A percentile compares a stretch with the other conserved stretches of the same genome.
Conservation (phyloP, 2,329 filamentous ascomycete genomes). For the Magnaporthales sp. region DNA sequence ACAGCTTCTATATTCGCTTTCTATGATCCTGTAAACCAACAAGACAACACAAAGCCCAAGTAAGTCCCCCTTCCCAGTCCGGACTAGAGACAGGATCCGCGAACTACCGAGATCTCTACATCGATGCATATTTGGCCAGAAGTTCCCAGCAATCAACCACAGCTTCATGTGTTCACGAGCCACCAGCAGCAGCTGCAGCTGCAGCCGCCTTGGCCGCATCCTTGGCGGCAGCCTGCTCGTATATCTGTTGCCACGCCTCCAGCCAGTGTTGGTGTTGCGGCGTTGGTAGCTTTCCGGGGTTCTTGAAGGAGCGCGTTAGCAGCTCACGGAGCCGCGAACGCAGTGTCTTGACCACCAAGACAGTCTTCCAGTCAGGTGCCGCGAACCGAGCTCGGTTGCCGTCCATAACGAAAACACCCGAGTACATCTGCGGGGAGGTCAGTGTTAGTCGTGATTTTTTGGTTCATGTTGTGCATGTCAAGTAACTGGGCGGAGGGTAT, state of each 20-base stretch:
- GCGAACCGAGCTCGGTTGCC: slow-evolving; percentile 80
- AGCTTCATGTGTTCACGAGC: background rate
- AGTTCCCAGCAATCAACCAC: background rate
- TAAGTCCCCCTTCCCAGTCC: background rate
- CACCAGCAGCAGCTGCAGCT: background rate
- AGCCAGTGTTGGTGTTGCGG: slow-evolving; percentile 66
- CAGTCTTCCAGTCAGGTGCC: slow-evolving; percentile 79
- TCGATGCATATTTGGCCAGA: background rate
- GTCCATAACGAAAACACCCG: slow-evolving; percentile 80
- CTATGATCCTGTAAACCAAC: background rate
- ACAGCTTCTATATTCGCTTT: background rate
- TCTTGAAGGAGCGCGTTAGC: slow-evolving; percentile 61
- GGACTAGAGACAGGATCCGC: background rate
- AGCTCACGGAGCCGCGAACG: slow-evolving; percentile 67
- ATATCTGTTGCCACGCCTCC: slow-evolving; percentile 64
- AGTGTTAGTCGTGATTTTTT: background rate
- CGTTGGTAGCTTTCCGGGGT: slow-evolving; percentile 52
- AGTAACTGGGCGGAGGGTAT: background rate
- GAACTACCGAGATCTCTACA: background rate
- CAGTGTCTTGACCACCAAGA: slow-evolving; percentile 80
- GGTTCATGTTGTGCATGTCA: background rate
- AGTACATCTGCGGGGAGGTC: slow-evolving; percentile 53
- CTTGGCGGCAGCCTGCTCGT: slow-evolving; percentile 38
- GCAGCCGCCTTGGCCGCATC: background rate
- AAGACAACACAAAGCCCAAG: background rate